Evolutionary conservation across 2,329 filamentous ascomycete species (phyloP).

Genomic region (Elsinoe fawcettii): DNA sequence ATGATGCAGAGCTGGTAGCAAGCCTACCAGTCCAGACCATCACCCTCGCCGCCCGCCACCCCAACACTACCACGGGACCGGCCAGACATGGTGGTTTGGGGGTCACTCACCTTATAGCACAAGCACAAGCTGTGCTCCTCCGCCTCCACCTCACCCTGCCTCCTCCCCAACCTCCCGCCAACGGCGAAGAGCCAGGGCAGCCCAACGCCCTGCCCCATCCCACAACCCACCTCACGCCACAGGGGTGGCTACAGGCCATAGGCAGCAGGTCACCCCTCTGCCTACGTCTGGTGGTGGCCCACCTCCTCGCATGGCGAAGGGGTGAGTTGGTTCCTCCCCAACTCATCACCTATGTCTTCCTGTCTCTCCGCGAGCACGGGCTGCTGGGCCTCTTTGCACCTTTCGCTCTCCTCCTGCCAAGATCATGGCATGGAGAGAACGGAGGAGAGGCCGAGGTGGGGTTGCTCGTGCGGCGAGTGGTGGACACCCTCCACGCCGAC

Average conservation of each 20-base stretch:
- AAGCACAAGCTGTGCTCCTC: not conserved
- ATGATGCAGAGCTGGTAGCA: not conserved
- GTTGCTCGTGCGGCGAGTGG: not conserved
- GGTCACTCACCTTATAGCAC: not conserved
- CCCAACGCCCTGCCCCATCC: not conserved
- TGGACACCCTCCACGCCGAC: not conserved
- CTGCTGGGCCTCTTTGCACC: not conserved
- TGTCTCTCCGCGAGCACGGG: not conserved
- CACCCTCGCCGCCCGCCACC: not conserved
- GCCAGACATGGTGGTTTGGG: not conserved
- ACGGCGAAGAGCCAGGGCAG: not conserved
- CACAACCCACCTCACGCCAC: not conserved
- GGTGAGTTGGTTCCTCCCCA: not conserved
- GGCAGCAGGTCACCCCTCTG: not conserved
- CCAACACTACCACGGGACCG: not conserved
- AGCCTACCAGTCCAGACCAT: not conserved
- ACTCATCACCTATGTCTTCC: slow-evolving; percentile 1
- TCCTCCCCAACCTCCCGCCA: not conserved
- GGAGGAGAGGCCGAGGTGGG: not conserved
- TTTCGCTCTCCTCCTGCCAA: slow-evolving; percentile 4
- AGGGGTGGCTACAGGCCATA: not conserved
- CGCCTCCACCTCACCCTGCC: not conserved
- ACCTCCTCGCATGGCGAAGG: not conserved
- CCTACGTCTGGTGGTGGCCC: not conserved
- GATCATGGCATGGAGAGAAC: not conserved